These are phyloP conservation scores for Boletus eberwhitei DNA, from an alignment of 768 basidiomycete species.

Conservation along the genomic window DNA sequence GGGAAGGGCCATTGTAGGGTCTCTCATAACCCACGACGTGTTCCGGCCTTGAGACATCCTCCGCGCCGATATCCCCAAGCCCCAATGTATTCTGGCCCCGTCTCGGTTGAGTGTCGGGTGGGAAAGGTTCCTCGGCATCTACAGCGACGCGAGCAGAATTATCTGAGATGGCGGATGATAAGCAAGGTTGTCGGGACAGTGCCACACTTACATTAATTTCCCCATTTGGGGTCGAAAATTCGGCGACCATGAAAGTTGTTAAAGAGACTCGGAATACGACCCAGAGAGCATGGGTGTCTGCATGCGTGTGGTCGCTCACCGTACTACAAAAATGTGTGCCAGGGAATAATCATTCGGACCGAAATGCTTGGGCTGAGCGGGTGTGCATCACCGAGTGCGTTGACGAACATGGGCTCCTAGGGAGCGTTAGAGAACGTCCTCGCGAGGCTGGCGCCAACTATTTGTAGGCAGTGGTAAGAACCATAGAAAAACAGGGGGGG, in stretches of 20 bases:
- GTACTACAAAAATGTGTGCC: neutral
- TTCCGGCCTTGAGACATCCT: neutral
- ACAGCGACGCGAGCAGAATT: neutral
- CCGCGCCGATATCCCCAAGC: neutral
- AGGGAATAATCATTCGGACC: neutral
- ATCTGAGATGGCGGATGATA: neutral
- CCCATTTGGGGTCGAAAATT: neutral
- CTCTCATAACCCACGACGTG: neutral
- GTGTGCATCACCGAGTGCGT: neutral
- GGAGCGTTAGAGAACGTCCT: neutral
- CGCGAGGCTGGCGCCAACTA: neutral
- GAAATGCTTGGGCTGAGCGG: neutral
- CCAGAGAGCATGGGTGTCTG: neutral
- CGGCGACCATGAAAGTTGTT: neutral
- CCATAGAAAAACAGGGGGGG: neutral
- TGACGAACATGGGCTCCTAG: neutral
- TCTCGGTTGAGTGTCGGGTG: neutral
- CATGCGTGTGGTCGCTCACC: neutral
- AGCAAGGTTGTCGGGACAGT: neutral
- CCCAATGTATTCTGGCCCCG: neutral
- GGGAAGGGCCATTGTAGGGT: neutral
- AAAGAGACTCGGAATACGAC: neutral
- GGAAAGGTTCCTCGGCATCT: neutral
- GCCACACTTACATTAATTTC: neutral
- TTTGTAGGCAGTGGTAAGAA: neutral